Base-by-base conservation (phyloP, 2,329 filamentous ascomycete genomes). In the Talaromyces sp. region DNA sequence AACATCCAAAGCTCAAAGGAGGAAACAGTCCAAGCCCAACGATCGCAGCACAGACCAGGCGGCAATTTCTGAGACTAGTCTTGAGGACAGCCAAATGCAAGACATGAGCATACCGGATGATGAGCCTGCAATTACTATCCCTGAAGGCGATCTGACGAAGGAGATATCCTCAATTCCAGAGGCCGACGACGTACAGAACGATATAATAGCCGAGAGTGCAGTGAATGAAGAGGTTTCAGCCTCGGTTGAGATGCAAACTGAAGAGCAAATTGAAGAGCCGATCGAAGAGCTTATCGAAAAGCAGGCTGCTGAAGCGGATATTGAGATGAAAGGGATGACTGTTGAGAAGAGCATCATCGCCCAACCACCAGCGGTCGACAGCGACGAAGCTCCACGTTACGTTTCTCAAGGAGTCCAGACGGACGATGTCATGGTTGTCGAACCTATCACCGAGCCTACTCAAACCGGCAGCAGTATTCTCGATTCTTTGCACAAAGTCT, bases 401-500 rank as follows among this genome's bases (percentile, higher is more conserved):
- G n/a, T 66, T 31, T 68, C 62, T 67, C 68, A 3, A 45, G 67
- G n/a, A 60, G 64, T 57, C 60, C 68, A 43, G 31, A 67, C 67
- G 3, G 60, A 66, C 7, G 35, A 71, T 50, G 35, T 31, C n/a
- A 50, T 43, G 22, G 52, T 19, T 57, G 14, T 11, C 4, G 52
- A 57, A 22, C 3, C 24, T 59, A 37, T 7, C 11, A 68, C 68
- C 27, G 67, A 69, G 11, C 43, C 47, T 24, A 43, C 37, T 11
- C 19, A 47, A n/a, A 50, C 37, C 31, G 45, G 60, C 5, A 54
- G 50, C 33, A 58, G 35, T 33, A 87, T 90, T 66, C 80, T 88
- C 67, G 76, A 75, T 66, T 80, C 83, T 43, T 81, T 90, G 50
- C 82, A 78, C 67, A 79, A 78, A 22, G 81, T 90, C 0, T 76